A percentile compares a stretch with the other conserved stretches of the same genome.
Evolutionary conservation across 768 basidiomycete species (phyloP).

Genomic region (Hypholoma fasciculare): DNA sequence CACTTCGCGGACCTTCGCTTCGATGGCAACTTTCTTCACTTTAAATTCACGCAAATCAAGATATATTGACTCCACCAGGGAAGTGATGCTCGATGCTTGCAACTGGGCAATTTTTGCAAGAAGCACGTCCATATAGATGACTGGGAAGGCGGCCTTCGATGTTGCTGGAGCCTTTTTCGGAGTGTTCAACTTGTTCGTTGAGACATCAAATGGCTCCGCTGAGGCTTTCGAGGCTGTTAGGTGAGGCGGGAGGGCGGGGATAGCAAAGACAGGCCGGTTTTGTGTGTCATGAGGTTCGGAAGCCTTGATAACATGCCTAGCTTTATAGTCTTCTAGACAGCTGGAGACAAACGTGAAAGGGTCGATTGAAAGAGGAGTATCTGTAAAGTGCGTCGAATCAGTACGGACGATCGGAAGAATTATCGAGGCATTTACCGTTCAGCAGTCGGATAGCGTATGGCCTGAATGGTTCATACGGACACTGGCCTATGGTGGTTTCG

Average conservation of each 20-base stretch:
- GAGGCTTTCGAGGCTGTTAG: conserved; percentile 21
- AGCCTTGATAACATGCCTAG: conserved; percentile 20
- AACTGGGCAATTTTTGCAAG: conserved; percentile 63
- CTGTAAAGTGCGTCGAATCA: conserved; percentile 35
- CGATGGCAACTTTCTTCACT: conserved; percentile 83
- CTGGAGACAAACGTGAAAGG: conserved; percentile 75
- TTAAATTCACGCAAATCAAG: conserved; percentile 68
- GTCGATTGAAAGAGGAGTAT: conserved; percentile 70
- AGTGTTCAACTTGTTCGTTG: conserved; percentile 8
- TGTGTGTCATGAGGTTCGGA: conserved; percentile 1
- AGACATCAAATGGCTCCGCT: conserved; percentile 10
- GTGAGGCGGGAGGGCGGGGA: conserved; percentile 46
- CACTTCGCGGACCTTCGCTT: conserved; percentile 77
- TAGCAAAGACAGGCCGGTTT: conserved; percentile 38
- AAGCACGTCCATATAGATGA: conserved; percentile 58
- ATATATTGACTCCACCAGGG: conserved; percentile 73
- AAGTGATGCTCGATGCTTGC: conserved; percentile 59
- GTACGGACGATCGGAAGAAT: background rate
- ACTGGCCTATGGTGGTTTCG: conserved; percentile 68
- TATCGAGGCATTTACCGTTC: conserved; percentile 59
- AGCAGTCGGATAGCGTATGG: conserved; percentile 78
- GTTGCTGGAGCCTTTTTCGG: conserved; percentile 30
- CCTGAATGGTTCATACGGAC: conserved; percentile 69
- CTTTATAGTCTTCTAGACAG: conserved; percentile 36
- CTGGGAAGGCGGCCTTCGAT: conserved; percentile 69